Conservation (phyloP, 805 yeast species). For the Yueomyces sp. region DNA sequence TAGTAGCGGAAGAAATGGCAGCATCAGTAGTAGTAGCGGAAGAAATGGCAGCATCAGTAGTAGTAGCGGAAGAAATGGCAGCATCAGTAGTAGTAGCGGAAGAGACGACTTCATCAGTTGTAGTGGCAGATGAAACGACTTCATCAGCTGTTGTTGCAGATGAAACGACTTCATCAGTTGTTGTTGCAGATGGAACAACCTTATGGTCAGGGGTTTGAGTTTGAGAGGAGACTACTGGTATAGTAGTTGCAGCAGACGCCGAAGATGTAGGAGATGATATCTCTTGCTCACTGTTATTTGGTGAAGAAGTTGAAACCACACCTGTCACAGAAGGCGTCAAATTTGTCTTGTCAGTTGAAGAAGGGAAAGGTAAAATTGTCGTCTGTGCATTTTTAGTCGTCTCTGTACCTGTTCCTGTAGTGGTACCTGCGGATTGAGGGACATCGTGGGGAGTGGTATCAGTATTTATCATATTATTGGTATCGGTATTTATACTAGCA, state of each 20-base stretch:
- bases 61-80: conserved; percentile 5
- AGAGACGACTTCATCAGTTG: not conserved
- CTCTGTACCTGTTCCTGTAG: not conserved
- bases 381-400: not conserved
- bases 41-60: conserved; percentile 21
- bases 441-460: not conserved
- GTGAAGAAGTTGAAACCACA: not conserved
- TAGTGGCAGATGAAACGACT: not conserved
- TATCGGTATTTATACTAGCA: not conserved
- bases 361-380: not conserved
- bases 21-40: conserved; percentile 6
- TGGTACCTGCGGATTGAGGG: not conserved
- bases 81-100: not conserved
- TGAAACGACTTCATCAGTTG: conserved; percentile 5
- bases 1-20: not conserved
- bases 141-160: not conserved
- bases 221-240: not conserved
- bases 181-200: not conserved
- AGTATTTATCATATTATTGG: not conserved
- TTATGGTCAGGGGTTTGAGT: not conserved
- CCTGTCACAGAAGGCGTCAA: not conserved
- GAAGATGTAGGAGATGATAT: conserved; percentile 5
- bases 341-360: not conserved
- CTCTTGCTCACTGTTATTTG: not conserved
- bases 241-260: conserved; percentile 4